These are phyloP conservation scores for Orbilia blumenaviensis DNA, from an alignment of 2,329 filamentous ascomycete genomes.

Conservation along the genomic window DNA sequence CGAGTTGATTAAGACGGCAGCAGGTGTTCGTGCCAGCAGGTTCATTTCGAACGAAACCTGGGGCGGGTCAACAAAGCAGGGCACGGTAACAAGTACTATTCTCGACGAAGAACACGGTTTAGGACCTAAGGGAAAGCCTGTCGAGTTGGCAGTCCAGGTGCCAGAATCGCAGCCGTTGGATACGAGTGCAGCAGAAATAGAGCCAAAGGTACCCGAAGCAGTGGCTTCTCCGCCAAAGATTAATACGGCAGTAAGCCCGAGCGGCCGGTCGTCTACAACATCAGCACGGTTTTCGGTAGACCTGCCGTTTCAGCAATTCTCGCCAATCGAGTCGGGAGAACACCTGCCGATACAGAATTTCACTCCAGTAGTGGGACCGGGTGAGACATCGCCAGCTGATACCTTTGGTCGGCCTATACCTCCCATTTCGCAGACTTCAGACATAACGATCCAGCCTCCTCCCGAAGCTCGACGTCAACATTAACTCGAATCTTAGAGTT, in stretches of 20 bases:
- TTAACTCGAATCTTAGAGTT: not conserved
- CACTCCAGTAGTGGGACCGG: conserved; percentile 2
- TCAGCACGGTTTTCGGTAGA: conserved; percentile 15
- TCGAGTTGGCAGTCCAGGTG: conserved; percentile 15
- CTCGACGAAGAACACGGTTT: conserved; percentile 10
- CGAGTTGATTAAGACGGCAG: conserved; percentile 14
- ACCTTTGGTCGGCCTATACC: conserved; percentile 2
- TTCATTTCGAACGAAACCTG: conserved; percentile 24
- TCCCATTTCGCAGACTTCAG: not conserved
- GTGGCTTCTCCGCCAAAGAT: not conserved
- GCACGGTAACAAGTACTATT: conserved; percentile 15
- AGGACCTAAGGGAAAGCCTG: not conserved
- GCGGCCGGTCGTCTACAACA: conserved; percentile 6
- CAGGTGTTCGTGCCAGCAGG: conserved; percentile 5
- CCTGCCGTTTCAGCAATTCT: conserved; percentile 28
- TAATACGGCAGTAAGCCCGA: not conserved
- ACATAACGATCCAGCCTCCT: not conserved
- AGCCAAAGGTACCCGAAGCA: not conserved
- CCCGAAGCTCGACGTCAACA: not conserved
- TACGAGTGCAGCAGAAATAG: conserved; percentile 13
- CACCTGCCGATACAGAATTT: conserved; percentile 24
- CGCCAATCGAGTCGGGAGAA: conserved; percentile 12
- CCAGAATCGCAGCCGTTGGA: not conserved
- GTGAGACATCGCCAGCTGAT: conserved; percentile 14
- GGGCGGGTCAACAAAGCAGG: conserved; percentile 24